phyloP scores from a whole-genome alignment of 331 rosid genomes.

The Ulmus americana region DNA sequence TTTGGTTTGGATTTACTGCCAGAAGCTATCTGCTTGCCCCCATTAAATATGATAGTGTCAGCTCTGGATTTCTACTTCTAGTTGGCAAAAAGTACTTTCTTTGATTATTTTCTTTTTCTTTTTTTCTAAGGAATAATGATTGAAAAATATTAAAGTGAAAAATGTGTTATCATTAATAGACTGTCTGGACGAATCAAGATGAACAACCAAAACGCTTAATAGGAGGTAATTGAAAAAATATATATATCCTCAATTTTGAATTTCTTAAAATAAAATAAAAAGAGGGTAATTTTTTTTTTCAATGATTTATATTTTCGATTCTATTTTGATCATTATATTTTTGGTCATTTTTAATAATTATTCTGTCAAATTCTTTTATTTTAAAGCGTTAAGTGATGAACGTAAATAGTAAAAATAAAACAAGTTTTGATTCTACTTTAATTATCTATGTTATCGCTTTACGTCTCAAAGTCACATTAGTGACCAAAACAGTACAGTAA shows the following conservation, averaged over 20 bases:
- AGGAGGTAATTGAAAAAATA: no score
- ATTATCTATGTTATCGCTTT: no score
- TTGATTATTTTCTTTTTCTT: background rate
- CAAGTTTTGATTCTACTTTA: fast-evolving
- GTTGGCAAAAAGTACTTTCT: background rate
- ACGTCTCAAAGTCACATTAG: background rate
- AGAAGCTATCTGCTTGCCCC: background rate
- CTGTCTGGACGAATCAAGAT: background rate
- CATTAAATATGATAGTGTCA: constrained; percentile 30
- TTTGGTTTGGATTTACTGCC: constrained; percentile 13
- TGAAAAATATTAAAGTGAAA: background rate
- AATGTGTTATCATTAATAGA: background rate
- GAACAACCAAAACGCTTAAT: no score
- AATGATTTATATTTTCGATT: no score
- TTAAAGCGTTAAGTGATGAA: no score
- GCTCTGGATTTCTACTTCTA: constrained; percentile 12
- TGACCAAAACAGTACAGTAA: background rate
- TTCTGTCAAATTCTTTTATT: no score
- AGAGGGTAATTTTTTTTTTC: background rate
- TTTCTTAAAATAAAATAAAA: background rate
- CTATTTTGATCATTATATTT: no score
- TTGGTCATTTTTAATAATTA: no score
- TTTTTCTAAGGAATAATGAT: background rate
- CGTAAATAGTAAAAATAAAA: no score
- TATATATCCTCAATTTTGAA: no score